These are phyloP conservation scores for Umbelopsis sp. DNA, from an alignment of 192 early-diverging fungal genomes.

Conservation along the genomic window DNA sequence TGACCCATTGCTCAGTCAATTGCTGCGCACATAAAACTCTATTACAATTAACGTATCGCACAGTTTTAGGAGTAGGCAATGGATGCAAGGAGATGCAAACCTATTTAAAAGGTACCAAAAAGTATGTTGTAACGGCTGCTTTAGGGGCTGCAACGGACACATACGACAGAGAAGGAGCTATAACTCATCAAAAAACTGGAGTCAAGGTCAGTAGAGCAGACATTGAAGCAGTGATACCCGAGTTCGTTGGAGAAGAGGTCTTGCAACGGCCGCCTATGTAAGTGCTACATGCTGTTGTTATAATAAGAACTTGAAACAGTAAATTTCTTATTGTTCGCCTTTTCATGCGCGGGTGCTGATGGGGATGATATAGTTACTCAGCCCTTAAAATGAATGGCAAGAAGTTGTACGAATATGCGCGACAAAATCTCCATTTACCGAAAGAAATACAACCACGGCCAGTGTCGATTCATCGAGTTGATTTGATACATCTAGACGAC, in stretches of 20 bases:
- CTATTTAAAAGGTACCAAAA: conserved; percentile 51
- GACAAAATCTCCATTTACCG: conserved; percentile 48
- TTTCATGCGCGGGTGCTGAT: not conserved
- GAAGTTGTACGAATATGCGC: conserved; percentile 72
- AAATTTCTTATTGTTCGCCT: not conserved
- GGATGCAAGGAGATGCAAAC: conserved; percentile 54
- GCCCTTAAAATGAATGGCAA: conserved; percentile 70
- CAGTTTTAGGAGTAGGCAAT: conserved; percentile 52
- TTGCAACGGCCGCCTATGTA: conserved; percentile 68
- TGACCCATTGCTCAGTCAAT: no score
- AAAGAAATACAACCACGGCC: conserved; percentile 39
- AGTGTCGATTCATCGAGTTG: conserved; percentile 41
- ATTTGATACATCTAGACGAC: conserved; percentile 38
- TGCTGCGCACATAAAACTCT: not conserved
- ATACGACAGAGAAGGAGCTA: conserved; percentile 53
- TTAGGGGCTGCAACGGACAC: conserved; percentile 63
- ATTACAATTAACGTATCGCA: not conserved
- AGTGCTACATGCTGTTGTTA: conserved; percentile 11
- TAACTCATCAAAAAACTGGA: conserved; percentile 40
- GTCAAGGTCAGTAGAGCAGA: conserved; percentile 41
- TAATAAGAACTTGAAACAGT: not conserved
- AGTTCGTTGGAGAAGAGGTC: conserved; percentile 58
- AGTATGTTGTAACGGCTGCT: conserved; percentile 51
- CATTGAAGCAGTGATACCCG: conserved; percentile 40
- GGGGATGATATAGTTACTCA: conserved; percentile 52